Evolutionary conservation across 805 yeast genomes (phyloP).

Genomic region (Wickerhamiella nectarea): DNA sequence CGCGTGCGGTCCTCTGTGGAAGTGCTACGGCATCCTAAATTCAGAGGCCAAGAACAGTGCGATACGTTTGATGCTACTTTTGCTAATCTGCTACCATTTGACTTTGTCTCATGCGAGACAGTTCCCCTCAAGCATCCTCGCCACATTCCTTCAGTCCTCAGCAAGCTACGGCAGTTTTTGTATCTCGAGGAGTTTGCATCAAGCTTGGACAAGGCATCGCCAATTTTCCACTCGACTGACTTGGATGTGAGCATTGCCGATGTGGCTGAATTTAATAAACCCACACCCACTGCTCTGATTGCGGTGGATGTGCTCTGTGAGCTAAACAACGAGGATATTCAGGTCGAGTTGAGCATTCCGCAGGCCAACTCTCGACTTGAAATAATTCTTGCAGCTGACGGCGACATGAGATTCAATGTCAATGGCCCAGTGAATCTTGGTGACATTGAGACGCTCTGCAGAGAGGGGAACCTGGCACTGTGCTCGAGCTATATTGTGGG

Average conservation of each 20-base stretch:
- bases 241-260: conserved; percentile 20
- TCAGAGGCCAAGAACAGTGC: conserved; percentile 7
- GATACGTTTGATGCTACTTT: conserved; percentile 17
- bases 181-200: conserved; percentile 11
- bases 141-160: conserved; percentile 19
- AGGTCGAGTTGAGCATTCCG: background rate
- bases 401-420: conserved; percentile 2
- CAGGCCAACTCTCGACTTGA: background rate
- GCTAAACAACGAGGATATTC: background rate
- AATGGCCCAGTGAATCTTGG: conserved; percentile 13
- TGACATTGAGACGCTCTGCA: conserved; percentile 13
- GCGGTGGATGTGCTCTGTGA: conserved; percentile 10
- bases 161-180: conserved; percentile 16
- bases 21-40: conserved; percentile 15
- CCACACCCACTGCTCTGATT: conserved; percentile 10
- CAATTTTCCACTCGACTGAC: conserved; percentile 9
- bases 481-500: conserved; percentile 16
- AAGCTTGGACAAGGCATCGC: conserved; percentile 14
- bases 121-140: conserved; percentile 23
- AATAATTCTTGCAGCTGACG: background rate
- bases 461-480: conserved; percentile 13
- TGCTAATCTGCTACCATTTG: conserved; percentile 21
- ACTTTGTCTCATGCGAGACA: conserved; percentile 18
- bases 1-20: conserved; percentile 9
- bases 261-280: conserved; percentile 18